Percentiles rank a stretch among this genome's conserved stretches.
Conservation (phyloP, 352 stramenopile genomes). For the Phytophthora quininea region DNA sequence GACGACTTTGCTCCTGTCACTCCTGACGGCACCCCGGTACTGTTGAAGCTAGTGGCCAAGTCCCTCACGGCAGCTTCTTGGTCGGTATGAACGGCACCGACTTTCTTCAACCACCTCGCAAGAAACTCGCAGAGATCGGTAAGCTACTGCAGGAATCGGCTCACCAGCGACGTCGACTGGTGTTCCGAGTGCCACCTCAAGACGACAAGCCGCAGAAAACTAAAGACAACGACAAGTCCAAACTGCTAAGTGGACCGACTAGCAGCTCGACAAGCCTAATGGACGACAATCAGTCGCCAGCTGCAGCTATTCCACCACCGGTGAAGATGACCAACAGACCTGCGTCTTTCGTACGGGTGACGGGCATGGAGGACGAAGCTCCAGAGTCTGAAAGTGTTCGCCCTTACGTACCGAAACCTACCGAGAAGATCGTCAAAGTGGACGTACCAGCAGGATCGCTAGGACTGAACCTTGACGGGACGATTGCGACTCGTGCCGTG, state of each 20-base stretch:
- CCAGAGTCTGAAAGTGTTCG: conserved; percentile 3
- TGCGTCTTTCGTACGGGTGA: conserved; percentile 34
- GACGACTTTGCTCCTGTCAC: conserved; percentile 66
- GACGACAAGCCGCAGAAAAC: conserved; percentile 15
- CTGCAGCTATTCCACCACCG: conserved; percentile 1
- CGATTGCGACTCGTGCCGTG: conserved; percentile 39
- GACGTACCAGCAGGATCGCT: conserved; percentile 59
- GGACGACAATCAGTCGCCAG: conserved; percentile 6
- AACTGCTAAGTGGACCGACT: conserved; percentile 16
- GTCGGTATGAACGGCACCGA: conserved; percentile 71
- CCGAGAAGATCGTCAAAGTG: conserved; percentile 44
- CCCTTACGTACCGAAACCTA: conserved; percentile 15
- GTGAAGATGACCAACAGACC: conserved; percentile 4
- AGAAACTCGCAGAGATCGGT: conserved; percentile 64
- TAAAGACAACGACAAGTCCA: conserved; percentile 23
- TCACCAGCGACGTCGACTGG: conserved; percentile 52
- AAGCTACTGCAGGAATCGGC: conserved; percentile 60
- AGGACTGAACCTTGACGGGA: conserved; percentile 60
- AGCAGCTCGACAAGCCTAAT: conserved; percentile 24
- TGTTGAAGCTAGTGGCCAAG: conserved; percentile 49
- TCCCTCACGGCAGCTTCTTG: conserved; percentile 53
- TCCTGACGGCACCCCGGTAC: conserved; percentile 44
- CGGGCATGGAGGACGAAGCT: conserved; percentile 26
- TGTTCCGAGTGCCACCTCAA: conserved; percentile 45
- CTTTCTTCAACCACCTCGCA: conserved; percentile 42